phyloP scores from a whole-genome alignment of 75 land plant species.

The Pseudotsuga menziesii region DNA sequence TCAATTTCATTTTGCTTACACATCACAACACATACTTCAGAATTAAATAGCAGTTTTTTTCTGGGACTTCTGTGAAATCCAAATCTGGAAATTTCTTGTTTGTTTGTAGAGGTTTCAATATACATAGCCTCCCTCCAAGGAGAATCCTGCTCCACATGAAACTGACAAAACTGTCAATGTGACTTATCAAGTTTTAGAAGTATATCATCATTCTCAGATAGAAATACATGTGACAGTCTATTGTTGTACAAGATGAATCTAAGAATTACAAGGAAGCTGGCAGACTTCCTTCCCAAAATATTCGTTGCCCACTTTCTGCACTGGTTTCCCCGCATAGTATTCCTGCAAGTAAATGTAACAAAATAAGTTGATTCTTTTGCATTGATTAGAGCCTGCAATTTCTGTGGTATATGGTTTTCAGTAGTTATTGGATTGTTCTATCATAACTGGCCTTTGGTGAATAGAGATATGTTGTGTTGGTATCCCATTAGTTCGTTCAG shows the following conservation, averaged over 20 bases:
- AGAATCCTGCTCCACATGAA: constrained; percentile 22
- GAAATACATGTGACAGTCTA: constrained; percentile 12
- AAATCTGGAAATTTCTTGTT: constrained; percentile 12
- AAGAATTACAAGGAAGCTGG: constrained; percentile 13
- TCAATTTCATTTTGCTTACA: no score
- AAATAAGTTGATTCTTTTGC: no score
- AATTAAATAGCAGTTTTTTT: constrained; percentile 28
- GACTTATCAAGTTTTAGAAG: constrained; percentile 1
- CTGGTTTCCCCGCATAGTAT: not conserved
- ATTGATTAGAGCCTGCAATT: no score
- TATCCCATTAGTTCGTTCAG: no score
- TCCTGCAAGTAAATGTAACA: no score
- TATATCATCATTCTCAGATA: not conserved
- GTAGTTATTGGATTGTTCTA: no score
- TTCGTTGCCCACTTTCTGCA: not conserved
- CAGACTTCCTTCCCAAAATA: not conserved
- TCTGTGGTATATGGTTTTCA: no score
- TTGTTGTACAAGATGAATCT: constrained; percentile 20
- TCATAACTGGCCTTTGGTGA: no score
- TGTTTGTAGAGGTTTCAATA: not conserved
- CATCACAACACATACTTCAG: constrained; percentile 4
- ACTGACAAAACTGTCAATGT: constrained; percentile 9
- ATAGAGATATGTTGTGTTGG: no score
- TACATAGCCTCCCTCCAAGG: constrained; percentile 24
- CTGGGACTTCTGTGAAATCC: constrained; percentile 32